Percentiles rank a stretch among this genome's conserved stretches.
Evolutionary conservation across 352 stramenopile species (phyloP).

Genomic region (Phytopythium vexans): DNA sequence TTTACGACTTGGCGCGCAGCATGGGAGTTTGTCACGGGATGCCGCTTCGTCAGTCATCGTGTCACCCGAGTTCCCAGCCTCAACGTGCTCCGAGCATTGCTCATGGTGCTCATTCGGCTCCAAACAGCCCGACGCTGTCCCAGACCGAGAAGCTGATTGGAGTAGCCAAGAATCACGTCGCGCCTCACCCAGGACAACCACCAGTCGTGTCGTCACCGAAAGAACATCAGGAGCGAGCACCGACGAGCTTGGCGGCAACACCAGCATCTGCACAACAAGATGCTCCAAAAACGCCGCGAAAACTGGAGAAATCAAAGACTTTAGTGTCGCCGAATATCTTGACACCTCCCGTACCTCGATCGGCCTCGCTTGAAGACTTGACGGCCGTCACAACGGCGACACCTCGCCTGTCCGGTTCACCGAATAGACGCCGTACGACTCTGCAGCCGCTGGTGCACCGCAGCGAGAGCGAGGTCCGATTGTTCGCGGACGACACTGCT

Average conservation of each 20-base stretch:
- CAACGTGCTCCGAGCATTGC: too few species aligned
- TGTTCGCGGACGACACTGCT: background rate
- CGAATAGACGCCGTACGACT: conserved; percentile 6
- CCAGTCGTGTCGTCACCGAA: background rate
- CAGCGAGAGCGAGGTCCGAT: conserved; percentile 14
- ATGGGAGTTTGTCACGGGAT: too few species aligned
- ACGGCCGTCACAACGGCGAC: background rate
- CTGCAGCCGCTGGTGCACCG: conserved; percentile 14
- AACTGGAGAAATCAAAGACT: too few species aligned
- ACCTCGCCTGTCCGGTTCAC: background rate
- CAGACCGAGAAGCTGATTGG: background rate
- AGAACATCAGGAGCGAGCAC: too few species aligned
- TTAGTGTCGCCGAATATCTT: too few species aligned
- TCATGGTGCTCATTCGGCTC: too few species aligned
- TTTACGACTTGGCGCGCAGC: too few species aligned
- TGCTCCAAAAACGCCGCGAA: too few species aligned
- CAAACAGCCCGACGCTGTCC: background rate
- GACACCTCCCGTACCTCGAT: too few species aligned
- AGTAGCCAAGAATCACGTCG: conserved; percentile 12
- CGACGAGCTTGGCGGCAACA: too few species aligned
- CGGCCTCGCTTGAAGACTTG: background rate
- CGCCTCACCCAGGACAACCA: conserved; percentile 1
- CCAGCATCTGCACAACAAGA: background rate
- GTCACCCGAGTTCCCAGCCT: too few species aligned
- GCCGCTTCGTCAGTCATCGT: too few species aligned